Conservation (phyloP, 2,329 filamentous ascomycete genomes). For the Penicillium sp. region DNA sequence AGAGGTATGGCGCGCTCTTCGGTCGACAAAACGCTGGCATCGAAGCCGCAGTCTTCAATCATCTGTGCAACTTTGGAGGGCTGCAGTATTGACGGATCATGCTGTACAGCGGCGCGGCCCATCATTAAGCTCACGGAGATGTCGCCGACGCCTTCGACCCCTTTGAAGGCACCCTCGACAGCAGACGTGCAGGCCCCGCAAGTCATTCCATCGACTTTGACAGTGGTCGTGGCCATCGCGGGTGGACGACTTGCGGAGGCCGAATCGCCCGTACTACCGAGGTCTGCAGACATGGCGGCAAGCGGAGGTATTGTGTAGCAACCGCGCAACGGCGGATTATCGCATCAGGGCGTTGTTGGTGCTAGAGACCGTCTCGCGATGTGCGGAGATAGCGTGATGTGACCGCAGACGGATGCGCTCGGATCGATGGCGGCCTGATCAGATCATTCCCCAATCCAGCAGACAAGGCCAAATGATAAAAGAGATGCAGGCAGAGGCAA, state of each 20-base stretch:
- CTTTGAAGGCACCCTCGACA: constrained; percentile 88
- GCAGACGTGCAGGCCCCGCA: constrained; percentile 94
- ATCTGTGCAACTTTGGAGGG: constrained; percentile 76
- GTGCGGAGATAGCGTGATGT: constrained; percentile 16
- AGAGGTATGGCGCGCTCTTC: constrained; percentile 54
- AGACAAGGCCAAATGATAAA: constrained; percentile 4
- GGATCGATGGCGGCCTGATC: constrained; percentile 20
- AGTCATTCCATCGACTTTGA: constrained; percentile 81
- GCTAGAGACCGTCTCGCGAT: constrained; percentile 4
- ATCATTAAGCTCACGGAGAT: constrained; percentile 93
- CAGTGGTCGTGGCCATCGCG: constrained; percentile 80
- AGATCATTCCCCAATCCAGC: constrained; percentile 21
- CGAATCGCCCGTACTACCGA: constrained; percentile 18
- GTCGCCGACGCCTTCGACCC: constrained; percentile 73
- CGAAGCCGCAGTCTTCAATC: constrained; percentile 89
- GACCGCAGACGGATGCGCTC: constrained; percentile 18
- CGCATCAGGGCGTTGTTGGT: constrained; percentile 14
- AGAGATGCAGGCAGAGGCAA: constrained; percentile 3
- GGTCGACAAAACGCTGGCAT: constrained; percentile 81
- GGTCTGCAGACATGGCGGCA: constrained; percentile 19
- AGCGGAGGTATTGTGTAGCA: constrained; percentile 6
- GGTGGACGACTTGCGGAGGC: constrained; percentile 32
- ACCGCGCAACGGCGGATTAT: constrained; percentile 10
- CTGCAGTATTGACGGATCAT: constrained; percentile 72
- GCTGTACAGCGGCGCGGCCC: constrained; percentile 90